Evolutionary conservation across 805 yeast species (phyloP), one percentile per base, ranked within the genome.

Genomic region (Barnettozyma siamensis): DNA sequence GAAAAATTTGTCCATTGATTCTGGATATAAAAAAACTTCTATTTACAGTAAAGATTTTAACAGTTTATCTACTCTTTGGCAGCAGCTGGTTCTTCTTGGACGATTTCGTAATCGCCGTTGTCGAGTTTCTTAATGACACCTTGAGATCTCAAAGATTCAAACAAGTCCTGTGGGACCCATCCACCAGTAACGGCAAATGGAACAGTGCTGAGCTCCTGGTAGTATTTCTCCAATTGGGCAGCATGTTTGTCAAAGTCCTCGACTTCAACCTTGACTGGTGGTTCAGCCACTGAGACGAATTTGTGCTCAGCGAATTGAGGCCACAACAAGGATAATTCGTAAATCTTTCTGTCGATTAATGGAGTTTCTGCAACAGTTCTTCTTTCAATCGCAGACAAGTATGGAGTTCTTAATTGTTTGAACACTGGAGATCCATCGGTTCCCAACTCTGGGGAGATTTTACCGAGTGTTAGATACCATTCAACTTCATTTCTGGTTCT

Each of bases 131-230:
- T 78, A 42, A 91, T 68, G 42, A 82, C 69, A 1, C 91, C 93
- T 46, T 80, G 80, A 17, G 78, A 76, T 31, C 78, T 62, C 53
- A 87, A 69, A 37, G 75, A 75, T 27, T 78, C 82, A 57, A 91
- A 89, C 83, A 88, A 78, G 58, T 88, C 95, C 58, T 88, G 96
- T 15, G 98, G 96, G 43, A 93, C 75, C 96, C 97, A 91, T 5
- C 96, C 96, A 41, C 85, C 83, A 19, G 96, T 84, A 35, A 91
- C 91, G 24, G 86, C 82, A 63, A 88, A 89, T 32, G 97, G 96
- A 38, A 79, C 73, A 6, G 80, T 69, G 29, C 82, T 73, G 35
- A 84, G 64, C 50, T 76, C 78, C 48, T 75, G 66, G 62, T 87
- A 91, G 67, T 86, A 84, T 24, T 70, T 73, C 44, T 75, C 79